Base-by-base conservation (phyloP, 2,329 filamentous ascomycete genomes). In the Calonectria naviculata region DNA sequence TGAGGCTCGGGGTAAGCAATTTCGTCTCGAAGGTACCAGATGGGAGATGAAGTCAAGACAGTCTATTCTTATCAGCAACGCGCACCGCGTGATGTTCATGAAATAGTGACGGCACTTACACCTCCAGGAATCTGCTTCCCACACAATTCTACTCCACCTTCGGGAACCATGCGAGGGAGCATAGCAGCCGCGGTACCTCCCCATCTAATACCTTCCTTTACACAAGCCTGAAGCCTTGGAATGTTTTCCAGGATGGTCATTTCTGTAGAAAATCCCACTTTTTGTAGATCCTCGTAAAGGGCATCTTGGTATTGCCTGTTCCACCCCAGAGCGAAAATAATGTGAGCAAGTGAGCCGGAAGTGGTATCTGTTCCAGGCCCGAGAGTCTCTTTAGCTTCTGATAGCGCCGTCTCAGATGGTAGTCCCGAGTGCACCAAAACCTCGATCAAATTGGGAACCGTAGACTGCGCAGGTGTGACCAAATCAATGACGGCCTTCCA, bases 341-440 rank as follows among this genome's bases (percentile, higher is more conserved):
- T 80, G 58, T 81, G 80, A 2, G 79, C 79, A 15, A 81, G 70
- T 1, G 79, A 78, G 24, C 73, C 79, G 2, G 78, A 81, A 0
- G 80, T 81, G 2, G 80, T 81, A 38, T 81, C 79, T 2, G 80
- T 81, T 29, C 80, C 80, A 0, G 79, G 79, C 0, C 79, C 80
- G 0, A 81, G 71, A 5, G 79, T 80, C 38, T 81, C 78, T 4
- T 77, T 79, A 1, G 80, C 80, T 70, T 81, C 79, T 0, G 79
- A 76, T 4, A 80, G 64, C 4, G 78, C 75, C 1, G 78, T 80
- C 60, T 79, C 73, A 0, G 74, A 60, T 13, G 73, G 76, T 2
- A 80, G 58, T 0, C 76, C 78, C 0, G 73, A 72, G 9, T 62
- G 49, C 1, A 76, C 67, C 19, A 80, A 68, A 2, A 76, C 73